These are phyloP conservation scores for Austropuccinia psidii DNA, from an alignment of 1,284 basidiomycete genomes.

Conservation along the genomic window DNA sequence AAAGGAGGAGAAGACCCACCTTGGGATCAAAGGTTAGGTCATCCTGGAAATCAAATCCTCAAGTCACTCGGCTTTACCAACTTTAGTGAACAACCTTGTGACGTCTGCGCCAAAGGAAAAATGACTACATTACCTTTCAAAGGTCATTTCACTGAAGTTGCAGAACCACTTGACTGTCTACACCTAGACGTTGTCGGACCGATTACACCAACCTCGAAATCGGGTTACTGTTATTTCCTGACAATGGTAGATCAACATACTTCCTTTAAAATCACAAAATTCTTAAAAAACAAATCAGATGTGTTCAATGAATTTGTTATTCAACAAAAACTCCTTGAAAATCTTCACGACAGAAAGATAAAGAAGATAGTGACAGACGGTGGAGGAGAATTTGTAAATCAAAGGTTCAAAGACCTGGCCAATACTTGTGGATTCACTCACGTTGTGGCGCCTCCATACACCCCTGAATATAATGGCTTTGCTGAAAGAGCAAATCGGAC, in stretches of 20 bases:
- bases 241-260: not conserved
- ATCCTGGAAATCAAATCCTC: no score
- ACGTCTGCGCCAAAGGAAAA: not conserved
- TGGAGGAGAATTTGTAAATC: not conserved
- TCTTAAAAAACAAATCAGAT: not conserved
- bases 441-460: not conserved
- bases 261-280: not conserved
- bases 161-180: not conserved
- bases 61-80: no score
- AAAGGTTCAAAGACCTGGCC: not conserved
- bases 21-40: no score
- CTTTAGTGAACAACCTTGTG: no score
- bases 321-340: not conserved
- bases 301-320: no score
- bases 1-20: no score
- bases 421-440: not conserved
- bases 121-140: not conserved
- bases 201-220: not conserved
- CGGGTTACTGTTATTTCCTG: not conserved
- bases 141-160: not conserved
- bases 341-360: not conserved
- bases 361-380: not conserved
- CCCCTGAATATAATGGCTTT: not conserved
- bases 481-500: not conserved
- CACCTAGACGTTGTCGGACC: not conserved